Evolutionary conservation across 169 alveolate genomes (phyloP).

Genomic region (Cryptosporidium sp.): DNA sequence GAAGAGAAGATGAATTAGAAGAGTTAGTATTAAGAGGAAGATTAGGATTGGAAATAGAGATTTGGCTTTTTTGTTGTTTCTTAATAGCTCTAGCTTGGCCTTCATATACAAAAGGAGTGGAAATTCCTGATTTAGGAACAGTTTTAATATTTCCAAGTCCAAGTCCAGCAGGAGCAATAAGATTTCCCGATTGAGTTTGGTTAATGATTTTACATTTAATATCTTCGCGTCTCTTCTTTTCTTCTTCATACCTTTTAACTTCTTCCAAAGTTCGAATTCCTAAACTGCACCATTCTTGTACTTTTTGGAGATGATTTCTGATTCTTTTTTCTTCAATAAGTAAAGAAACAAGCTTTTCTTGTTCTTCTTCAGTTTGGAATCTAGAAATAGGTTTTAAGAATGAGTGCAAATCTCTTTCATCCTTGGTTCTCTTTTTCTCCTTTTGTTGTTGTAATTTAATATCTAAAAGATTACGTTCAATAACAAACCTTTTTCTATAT

Average conservation of each 20-base stretch:
- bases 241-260: constrained; percentile 78
- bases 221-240: constrained; percentile 69
- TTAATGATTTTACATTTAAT: constrained; percentile 47
- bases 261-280: constrained; percentile 91
- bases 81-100: constrained; percentile 73
- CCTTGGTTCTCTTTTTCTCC: constrained; percentile 90
- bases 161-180: constrained; percentile 54
- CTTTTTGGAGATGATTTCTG: constrained; percentile 86
- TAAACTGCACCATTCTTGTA: constrained; percentile 90
- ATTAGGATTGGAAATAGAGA: neutral
- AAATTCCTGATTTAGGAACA: constrained; percentile 6
- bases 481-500: constrained; percentile 83
- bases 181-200: constrained; percentile 2
- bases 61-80: constrained; percentile 23
- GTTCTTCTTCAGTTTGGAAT: constrained; percentile 90
- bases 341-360: constrained; percentile 88
- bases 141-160: constrained; percentile 61
- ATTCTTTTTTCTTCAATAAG: constrained; percentile 88
- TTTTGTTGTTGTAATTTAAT: constrained; percentile 88
- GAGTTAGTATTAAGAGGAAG: neutral
- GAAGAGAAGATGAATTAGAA: neutral
- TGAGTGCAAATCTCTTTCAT: constrained; percentile 91
- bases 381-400: constrained; percentile 88
- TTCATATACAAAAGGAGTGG: constrained; percentile 69
- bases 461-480: constrained; percentile 83